A percentile compares a stretch with the other conserved stretches of the same genome.
Conservation (phyloP, 257 asterid genomes). For the Petunia secreta region DNA sequence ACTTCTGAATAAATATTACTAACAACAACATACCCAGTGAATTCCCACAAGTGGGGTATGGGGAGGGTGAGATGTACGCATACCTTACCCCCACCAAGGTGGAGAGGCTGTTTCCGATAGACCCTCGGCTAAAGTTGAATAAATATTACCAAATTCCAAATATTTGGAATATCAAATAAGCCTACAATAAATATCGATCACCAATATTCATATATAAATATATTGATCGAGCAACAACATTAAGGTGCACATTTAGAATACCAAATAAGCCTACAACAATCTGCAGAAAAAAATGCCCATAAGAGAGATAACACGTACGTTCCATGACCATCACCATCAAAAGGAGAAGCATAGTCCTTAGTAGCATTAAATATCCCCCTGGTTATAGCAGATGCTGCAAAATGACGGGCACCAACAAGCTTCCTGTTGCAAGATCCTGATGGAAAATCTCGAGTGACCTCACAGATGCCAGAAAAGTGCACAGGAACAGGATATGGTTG, state of each 20-base stretch:
- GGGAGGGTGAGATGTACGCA: too few relatives aligned
- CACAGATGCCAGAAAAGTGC: constrained; percentile 93
- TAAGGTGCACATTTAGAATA: background rate
- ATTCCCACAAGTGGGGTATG: too few relatives aligned
- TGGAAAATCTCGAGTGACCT: constrained; percentile 92
- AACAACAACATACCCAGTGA: too few relatives aligned
- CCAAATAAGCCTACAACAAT: constrained; percentile 1
- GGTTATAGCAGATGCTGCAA: constrained; percentile 97
- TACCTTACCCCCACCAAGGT: too few relatives aligned
- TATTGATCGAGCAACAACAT: background rate
- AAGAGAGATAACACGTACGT: constrained; percentile 61
- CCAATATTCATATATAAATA: background rate
- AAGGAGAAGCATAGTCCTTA: constrained; percentile 96
- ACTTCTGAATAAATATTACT: too few relatives aligned
- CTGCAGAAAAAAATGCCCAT: background rate
- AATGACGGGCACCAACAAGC: constrained; percentile 97
- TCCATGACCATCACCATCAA: constrained; percentile 98
- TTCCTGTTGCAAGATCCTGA: constrained; percentile 98
- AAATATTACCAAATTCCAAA: too few relatives aligned
- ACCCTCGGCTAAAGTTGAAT: too few relatives aligned
- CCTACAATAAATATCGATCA: background rate
- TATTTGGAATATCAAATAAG: too few relatives aligned
- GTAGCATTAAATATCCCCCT: constrained; percentile 96
- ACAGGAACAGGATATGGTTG: constrained; percentile 77
- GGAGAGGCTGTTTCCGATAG: too few relatives aligned